Base-by-base conservation (phyloP, 108 stramenopile genomes). In the Asterionellopsis glacialis region DNA sequence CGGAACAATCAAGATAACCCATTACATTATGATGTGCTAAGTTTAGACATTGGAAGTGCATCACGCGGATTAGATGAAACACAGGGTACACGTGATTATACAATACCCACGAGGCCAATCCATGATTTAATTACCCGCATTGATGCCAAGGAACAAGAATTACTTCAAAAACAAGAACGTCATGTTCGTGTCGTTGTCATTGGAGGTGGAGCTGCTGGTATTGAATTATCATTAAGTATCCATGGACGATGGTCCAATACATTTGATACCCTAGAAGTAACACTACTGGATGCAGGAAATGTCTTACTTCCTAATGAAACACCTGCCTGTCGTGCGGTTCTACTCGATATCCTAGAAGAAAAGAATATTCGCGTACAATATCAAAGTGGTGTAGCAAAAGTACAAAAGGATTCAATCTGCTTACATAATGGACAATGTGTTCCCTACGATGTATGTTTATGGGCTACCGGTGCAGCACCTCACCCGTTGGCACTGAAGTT, bases 171-270 rank as follows among this genome's bases (percentile, higher is more conserved):
- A 28, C 27, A 22, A 1, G 59, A 65, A 23, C 47, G 45, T 11
- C 6, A 33, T 13, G 14, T 49, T 9, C 33, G 52, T 28, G 66
- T 96, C 10, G 90, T 94, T 27, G 93, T 98, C 14, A 86, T 97
- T n/a, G 98, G 98, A 23, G 98, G 85, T 42, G 98, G 98, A 10
- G 91, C 92, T 23, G 96, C 95, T 12, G 98, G 98, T 15, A 86
- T 96, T 26, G 98, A 98, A 60, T 73, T 98, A 38, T 74, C 85
- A 67, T 84, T 98, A 65, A 81, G 84, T 39, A 73, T 97, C 61
- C 67, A 64, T 45, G 82, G 79, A 19, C 81, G 88, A 22, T 94
- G 79, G 81, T 53, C 50, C 57, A 33, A 51, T 53, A 13, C 13
- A 23, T 51, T 59, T 10, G 28, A 66, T 10, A 68, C 76, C 28